Percentiles rank a stretch among this genome's conserved stretches.
Evolutionary conservation across 2,329 filamentous ascomycete species (phyloP).

Genomic region (Apiospora hydei): DNA sequence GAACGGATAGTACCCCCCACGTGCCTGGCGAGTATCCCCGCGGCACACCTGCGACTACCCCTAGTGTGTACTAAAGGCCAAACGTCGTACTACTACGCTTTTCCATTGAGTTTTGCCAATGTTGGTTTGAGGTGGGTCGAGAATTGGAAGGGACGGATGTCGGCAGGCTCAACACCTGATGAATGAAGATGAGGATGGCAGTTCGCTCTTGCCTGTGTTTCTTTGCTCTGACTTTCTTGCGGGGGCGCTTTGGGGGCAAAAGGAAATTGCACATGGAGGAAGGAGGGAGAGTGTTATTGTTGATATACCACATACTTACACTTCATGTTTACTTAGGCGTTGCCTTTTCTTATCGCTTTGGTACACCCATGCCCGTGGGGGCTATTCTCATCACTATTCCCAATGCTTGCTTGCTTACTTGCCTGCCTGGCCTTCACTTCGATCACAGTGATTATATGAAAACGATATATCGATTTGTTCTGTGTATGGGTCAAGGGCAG

Average conservation of each 20-base stretch:
- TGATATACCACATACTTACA: constrained; percentile 17
- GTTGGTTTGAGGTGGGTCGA: neutral
- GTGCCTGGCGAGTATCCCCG: constrained; percentile 29
- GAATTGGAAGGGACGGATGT: neutral
- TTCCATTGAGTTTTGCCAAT: neutral
- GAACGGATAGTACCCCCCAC: constrained; percentile 29
- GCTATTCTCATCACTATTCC: neutral
- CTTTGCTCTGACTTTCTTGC: neutral
- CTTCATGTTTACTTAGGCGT: neutral
- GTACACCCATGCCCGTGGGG: neutral
- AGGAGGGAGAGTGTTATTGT: neutral
- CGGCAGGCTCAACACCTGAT: neutral
- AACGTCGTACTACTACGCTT: neutral
- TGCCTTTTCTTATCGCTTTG: neutral
- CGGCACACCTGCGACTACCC: constrained; percentile 24
- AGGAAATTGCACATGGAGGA: neutral
- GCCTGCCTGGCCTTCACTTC: neutral
- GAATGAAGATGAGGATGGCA: neutral
- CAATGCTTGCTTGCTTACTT: neutral
- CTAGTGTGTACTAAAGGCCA: constrained; percentile 10
- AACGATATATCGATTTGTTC: neutral
- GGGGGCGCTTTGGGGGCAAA: neutral
- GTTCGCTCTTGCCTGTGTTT: neutral
- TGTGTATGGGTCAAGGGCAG: too few species aligned
- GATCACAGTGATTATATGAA: neutral